Base-by-base conservation (phyloP, 2,329 filamentous ascomycete species). In the Thelonectria blattea region DNA sequence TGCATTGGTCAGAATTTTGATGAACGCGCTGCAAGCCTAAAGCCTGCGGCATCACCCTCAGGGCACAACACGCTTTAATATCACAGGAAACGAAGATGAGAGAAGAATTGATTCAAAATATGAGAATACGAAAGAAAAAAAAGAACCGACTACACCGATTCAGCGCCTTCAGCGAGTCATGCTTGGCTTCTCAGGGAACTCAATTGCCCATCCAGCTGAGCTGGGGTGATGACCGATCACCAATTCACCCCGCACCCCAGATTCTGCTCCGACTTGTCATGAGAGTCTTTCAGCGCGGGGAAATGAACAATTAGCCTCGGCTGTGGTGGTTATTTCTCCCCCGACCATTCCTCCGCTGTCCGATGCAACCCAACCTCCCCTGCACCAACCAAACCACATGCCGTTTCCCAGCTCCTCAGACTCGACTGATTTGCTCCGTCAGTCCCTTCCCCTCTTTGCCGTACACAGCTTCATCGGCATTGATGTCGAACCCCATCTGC, bases 401-500 rank as follows among this genome's bases (percentile, higher is more conserved):
- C 18, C 11, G 1, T 22, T 58, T 37, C 32, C 32, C 14, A 34
- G 14, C 32, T 6, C 3, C 5, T 34, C 9, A 60, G 42, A 55
- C 52, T 27, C 57, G 52, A 11, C 52, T 47, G 32, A 60, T 46
- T 14, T 55, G 46, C 41, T 60, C 57, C 12, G 52, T 46, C 30
- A 17, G 32, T 1, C n/a, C 8, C 4, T 60, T 60, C 0, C 39
- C 45, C 15, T 56, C 27, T 8, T 58, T 58, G 5, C 51, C 55
- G 18, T 53, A 56, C 2, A 56, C 6, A 39, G 55, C 59, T 3
- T 27, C 55, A 39, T 59, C 52, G 1, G n/a, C 56, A 43, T 63
- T 58, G 0, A 27, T 52, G 45, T 64, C 55, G 6, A 64, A 32
- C 4, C 62, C 62, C 59, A 64, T 66, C 24, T 69, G 63, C 0